Base-by-base conservation (phyloP, 345 rosid species). In the Brassica napus region DNA sequence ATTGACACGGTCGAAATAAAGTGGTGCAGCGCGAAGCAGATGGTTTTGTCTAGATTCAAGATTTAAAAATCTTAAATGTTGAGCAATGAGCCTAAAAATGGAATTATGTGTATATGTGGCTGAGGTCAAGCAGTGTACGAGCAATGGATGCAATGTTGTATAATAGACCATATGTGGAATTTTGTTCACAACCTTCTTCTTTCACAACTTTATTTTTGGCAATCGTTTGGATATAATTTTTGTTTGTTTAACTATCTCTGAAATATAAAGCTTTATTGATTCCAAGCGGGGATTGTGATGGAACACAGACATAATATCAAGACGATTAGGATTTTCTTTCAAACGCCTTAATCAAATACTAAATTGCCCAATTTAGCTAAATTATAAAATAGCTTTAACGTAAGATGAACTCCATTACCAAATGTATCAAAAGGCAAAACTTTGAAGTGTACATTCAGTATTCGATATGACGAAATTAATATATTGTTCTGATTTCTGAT, bases 321-420 rank as follows among this genome's bases (percentile, higher is more conserved):
- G 68, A 72, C 26, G 10, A 42, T 15, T 6, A 47, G 49, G 34
- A 30, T 14, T 37, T 16, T 21, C 14, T 6, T 26, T 61, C 44
- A 39, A 39, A 61, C 18, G 42, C 47, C 30, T 37, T 39, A 7
- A 52, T 7, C 49, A 8, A 32, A 6, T 47, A 8, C 1, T 30
- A 44, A 59, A 47, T 8, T 65, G 2, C 9, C 31, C 7, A 8
- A 14, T 14, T 47, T 15, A 8, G n/a, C 54, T 16, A 8, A 14
- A n/a, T 0, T 16, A 39, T 4, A 28, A 2, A 7, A 26, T 57
- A 34, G 59, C 16, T 11, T 16, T 2, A 57, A 16, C 31, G 18
- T 67, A 32, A 60, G 26, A 68, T 18, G 52, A 42, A 30, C 69
- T 49, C 79, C 15, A 11, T 44, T 11, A 44, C 52, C 57, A 52